Evolutionary conservation across 2,329 filamentous ascomycete species (phyloP).

Genomic region (Tolypocladium guangdongense): DNA sequence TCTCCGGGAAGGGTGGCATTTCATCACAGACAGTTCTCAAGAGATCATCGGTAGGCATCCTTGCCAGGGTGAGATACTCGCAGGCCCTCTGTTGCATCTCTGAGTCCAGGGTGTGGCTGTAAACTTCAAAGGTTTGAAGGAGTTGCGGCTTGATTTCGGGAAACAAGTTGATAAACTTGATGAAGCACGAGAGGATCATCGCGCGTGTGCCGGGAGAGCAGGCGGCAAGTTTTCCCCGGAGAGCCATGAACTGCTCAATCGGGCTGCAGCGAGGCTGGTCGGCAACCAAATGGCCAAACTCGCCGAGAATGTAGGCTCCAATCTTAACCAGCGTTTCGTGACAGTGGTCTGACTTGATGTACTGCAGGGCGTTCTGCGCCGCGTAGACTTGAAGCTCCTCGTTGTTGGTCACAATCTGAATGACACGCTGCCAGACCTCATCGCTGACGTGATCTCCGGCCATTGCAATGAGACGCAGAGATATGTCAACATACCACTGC

Average conservation of each 20-base stretch:
- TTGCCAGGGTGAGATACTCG: slow-evolving; percentile 83
- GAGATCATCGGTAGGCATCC: slow-evolving; percentile 78
- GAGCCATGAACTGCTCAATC: slow-evolving; percentile 90
- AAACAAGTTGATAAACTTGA: slow-evolving; percentile 98
- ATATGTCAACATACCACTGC: slow-evolving; percentile 99
- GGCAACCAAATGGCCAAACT: slow-evolving; percentile 93
- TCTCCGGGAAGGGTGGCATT: slow-evolving; percentile 96
- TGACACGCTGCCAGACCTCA: slow-evolving; percentile 97
- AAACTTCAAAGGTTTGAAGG: slow-evolving; percentile 77
- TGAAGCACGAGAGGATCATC: slow-evolving; percentile 88
- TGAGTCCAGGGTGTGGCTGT: slow-evolving; percentile 89
- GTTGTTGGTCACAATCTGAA: slow-evolving; percentile 98
- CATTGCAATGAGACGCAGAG: slow-evolving; percentile 85
- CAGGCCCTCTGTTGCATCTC: slow-evolving; percentile 94
- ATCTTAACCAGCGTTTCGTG: slow-evolving; percentile 98
- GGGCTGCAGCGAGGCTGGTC: slow-evolving; percentile 88
- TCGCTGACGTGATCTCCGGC: slow-evolving; percentile 98
- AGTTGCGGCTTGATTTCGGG: slow-evolving; percentile 97
- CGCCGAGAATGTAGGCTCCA: slow-evolving; percentile 87
- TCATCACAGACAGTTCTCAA: slow-evolving; percentile 92
- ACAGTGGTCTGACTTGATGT: slow-evolving; percentile 85
- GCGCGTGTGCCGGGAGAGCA: slow-evolving; percentile 84
- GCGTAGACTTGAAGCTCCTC: slow-evolving; percentile 96
- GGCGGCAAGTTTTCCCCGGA: slow-evolving; percentile 80
- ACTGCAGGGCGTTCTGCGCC: slow-evolving; percentile 83